Evolutionary conservation across 2,329 filamentous ascomycete genomes (phyloP), one percentile per base, ranked within the genome.

Genomic region (Hypocreales sp.): DNA sequence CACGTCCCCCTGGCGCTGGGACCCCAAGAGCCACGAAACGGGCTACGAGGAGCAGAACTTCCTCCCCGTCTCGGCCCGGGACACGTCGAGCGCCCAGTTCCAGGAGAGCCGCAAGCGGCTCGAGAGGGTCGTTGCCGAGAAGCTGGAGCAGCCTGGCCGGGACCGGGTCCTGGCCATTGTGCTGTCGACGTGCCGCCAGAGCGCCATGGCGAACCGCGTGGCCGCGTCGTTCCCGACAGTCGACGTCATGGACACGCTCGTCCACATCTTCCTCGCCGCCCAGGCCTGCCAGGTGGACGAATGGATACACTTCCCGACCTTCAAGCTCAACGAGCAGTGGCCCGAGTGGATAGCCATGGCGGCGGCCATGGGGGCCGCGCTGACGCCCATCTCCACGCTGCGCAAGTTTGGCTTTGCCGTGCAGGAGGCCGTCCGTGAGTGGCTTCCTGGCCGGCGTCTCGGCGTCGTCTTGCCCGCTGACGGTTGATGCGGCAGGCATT

Each of bases 131-230:
- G 40, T 61, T 22, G 40, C 47, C 3, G 59, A 64, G 22, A 59
- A 50, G 24, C 38, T 69, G 12, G 55, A 61, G 16, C 43, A 51
- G 15, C 50, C 60, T 5, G 59, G 55, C 13, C 62, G 72, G 4
- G 77, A 82, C 44, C 63, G 61, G 25, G 61, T 79, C 2, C 53
- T 82, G 30, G 72, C 66, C 8, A 60, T 79, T 31, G 65, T 80
- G 2, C 51, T 81, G 20, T 59, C 61, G 26, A 70, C 64, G 4
- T 74, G 66, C 38, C 64, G 62, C 25, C 55, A 55, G 21, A 55
- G 56, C 35, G 50, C 51, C 39, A 64, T 47, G 50, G 62, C 48
- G 48, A 61, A 43, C 32, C 62, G 56, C 26, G 65, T 70, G 13
- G 67, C 63, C 12, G 64, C 60, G 2, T 72, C 72, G 0, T 79